Conservation (phyloP, 768 basidiomycete genomes). For the Kwoniella dejecticola region DNA sequence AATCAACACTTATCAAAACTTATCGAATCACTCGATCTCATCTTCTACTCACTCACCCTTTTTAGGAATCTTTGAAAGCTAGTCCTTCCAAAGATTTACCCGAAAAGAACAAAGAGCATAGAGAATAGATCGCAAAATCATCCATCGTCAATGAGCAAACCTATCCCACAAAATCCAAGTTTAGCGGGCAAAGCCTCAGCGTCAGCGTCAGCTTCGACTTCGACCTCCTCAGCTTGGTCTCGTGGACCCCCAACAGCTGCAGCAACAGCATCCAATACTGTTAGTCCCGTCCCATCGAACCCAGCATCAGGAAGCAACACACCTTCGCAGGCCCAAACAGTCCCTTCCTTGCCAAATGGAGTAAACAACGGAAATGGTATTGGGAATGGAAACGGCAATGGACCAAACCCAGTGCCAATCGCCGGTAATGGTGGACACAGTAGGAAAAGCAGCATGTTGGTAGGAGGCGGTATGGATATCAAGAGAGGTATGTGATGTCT, state of each 20-base stretch:
- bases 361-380: slow-evolving; percentile 17
- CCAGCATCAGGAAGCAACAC: slow-evolving; percentile 19
- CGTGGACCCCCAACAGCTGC: slow-evolving; percentile 71
- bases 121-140: background rate
- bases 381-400: slow-evolving; percentile 25
- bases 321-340: slow-evolving; percentile 9
- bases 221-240: slow-evolving; percentile 81
- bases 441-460: slow-evolving; percentile 73
- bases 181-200: slow-evolving; percentile 61
- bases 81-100: background rate
- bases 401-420: slow-evolving; percentile 23
- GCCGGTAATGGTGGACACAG: slow-evolving; percentile 61
- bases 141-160: slow-evolving; percentile 77
- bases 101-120: slow-evolving; percentile 1
- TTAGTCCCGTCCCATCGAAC: slow-evolving; percentile 22
- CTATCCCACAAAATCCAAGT: slow-evolving; percentile 65
- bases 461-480: slow-evolving; percentile 69
- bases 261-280: slow-evolving; percentile 67
- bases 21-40: too few species aligned
- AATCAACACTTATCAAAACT: too few species aligned
- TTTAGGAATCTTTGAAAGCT: background rate
- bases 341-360: slow-evolving; percentile 19
- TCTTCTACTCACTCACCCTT: background rate
- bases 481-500: slow-evolving; percentile 63
- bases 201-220: slow-evolving; percentile 55